Percentiles rank a stretch among this genome's conserved stretches.
Evolutionary conservation across 306 rosid genomes (phyloP).

Genomic region (Cicer judaicum): DNA sequence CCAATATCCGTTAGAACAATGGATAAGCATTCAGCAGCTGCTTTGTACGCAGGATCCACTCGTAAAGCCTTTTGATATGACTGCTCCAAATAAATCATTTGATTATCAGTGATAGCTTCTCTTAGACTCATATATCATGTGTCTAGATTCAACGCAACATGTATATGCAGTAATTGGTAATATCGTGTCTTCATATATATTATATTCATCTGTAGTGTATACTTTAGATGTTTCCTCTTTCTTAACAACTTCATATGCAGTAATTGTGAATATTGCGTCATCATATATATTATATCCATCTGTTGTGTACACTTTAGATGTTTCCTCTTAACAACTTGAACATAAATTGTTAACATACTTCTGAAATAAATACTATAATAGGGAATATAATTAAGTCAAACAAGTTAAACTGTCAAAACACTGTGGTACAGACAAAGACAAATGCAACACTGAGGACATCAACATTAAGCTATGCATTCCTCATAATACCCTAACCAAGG

Average conservation of each 20-base stretch:
- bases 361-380: constrained; percentile 20
- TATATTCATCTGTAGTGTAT: constrained; percentile 1
- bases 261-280: constrained; percentile 18
- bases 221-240: background rate
- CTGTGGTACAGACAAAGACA: constrained; percentile 11
- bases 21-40: constrained; percentile 93
- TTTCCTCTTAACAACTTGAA: constrained; percentile 4
- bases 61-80: constrained; percentile 90
- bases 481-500: constrained; percentile 25
- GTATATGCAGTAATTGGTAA: constrained; percentile 25
- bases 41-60: constrained; percentile 83
- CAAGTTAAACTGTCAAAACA: constrained; percentile 13
- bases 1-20: constrained; percentile 98
- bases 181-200: constrained; percentile 4
- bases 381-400: background rate
- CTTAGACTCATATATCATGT: constrained; percentile 4
- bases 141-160: constrained; percentile 4
- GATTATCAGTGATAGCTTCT: constrained; percentile 11
- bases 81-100: constrained; percentile 62
- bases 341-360: constrained; percentile 39
- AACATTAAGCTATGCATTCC: constrained; percentile 5
- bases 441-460: constrained; percentile 31
- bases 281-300: constrained; percentile 4
- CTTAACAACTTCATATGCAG: constrained; percentile 20
- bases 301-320: background rate